Evolutionary conservation across 805 yeast genomes (phyloP).

Genomic region (Saccharomycopsis selenospora): DNA sequence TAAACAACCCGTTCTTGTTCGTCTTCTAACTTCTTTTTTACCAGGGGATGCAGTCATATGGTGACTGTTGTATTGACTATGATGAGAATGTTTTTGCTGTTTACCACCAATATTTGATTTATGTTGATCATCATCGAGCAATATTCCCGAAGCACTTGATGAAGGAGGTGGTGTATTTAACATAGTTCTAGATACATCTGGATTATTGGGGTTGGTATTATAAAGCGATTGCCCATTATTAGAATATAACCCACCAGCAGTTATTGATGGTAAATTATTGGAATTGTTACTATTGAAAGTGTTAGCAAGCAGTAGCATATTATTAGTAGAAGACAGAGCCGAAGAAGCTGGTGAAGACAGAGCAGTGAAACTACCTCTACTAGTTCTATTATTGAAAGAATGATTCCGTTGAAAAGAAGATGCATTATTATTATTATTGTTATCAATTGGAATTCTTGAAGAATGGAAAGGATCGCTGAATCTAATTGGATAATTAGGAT

Average conservation of each 20-base stretch:
- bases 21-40: constrained; percentile 25
- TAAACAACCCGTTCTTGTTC: constrained; percentile 70
- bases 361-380: not conserved
- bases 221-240: not conserved
- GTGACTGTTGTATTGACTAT: not conserved
- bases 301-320: not conserved
- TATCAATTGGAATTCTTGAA: not conserved
- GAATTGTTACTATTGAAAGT: not conserved
- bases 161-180: constrained; percentile 1
- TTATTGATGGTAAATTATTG: not conserved
- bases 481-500: not conserved
- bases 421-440: not conserved
- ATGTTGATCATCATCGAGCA: not conserved
- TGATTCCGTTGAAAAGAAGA: not conserved
- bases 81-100: not conserved
- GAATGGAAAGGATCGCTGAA: not conserved
- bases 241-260: not conserved
- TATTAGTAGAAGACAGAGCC: not conserved
- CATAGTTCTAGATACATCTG: not conserved
- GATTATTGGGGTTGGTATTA: not conserved
- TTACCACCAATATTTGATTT: not conserved
- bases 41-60: constrained; percentile 7
- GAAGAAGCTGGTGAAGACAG: not conserved
- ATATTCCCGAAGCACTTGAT: not conserved
- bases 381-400: no score